phyloP scores from a whole-genome alignment of 2,329 filamentous ascomycete species.

The Botrytis medusae region DNA sequence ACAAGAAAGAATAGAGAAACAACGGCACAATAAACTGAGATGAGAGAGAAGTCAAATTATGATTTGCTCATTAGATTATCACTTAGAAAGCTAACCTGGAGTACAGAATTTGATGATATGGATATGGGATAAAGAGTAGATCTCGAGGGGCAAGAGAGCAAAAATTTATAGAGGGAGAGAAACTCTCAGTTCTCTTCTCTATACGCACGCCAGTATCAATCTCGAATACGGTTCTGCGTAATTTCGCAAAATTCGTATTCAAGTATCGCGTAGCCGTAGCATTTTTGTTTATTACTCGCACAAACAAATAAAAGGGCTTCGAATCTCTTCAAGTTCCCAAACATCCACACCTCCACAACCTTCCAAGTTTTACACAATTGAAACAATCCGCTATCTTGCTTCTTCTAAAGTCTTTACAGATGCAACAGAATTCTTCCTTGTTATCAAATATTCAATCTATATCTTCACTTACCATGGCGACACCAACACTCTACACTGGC shows the following conservation, averaged over 20 bases:
- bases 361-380: not conserved
- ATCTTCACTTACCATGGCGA: not conserved
- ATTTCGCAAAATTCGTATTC: not conserved
- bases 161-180: not conserved
- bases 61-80: not conserved
- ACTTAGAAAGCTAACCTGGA: not conserved
- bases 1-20: not conserved
- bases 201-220: not conserved
- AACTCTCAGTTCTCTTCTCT: not conserved
- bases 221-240: not conserved
- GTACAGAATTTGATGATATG: not conserved
- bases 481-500: not conserved
- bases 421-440: not conserved
- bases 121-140: not conserved
- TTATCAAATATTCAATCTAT: not conserved
- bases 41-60: not conserved
- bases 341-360: not conserved
- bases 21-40: not conserved
- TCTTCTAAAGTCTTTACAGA: not conserved
- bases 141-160: not conserved
- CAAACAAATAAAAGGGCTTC: not conserved
- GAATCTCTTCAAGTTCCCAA: not conserved
- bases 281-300: not conserved
- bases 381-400: not conserved
- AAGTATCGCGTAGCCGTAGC: not conserved